phyloP scores from a whole-genome alignment of 2,329 filamentous ascomycete species.

The Decorospora gaudefroyi region DNA sequence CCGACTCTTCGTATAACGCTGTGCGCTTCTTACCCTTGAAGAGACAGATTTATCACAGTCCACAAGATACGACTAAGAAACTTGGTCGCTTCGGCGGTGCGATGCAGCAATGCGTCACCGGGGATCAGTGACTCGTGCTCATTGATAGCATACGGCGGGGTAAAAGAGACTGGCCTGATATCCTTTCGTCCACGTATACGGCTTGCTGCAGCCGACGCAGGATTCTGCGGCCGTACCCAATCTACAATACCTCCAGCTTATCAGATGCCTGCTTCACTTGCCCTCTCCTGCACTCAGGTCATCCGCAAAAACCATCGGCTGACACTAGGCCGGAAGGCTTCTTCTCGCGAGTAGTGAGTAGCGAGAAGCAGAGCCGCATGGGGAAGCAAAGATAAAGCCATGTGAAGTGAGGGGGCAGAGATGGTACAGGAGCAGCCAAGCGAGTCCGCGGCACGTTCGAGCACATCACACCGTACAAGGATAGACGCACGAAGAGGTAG shows the following conservation, averaged over 20 bases:
- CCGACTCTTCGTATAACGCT: not conserved
- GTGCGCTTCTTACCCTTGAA: not conserved
- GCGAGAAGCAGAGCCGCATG: conserved; percentile 42
- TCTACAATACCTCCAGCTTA: conserved; percentile 33
- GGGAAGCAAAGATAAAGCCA: conserved; percentile 34
- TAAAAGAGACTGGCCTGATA: conserved; percentile 26
- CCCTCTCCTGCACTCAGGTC: conserved; percentile 17
- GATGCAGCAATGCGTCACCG: conserved; percentile 9
- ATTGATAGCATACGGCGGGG: conserved; percentile 32
- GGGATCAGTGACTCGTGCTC: conserved; percentile 17
- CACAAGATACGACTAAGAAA: no score
- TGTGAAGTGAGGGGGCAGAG: conserved; percentile 15
- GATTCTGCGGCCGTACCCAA: conserved; percentile 30
- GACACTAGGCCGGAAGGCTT: conserved; percentile 26
- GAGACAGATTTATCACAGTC: not conserved
- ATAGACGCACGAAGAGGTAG: not conserved
- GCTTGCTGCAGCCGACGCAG: conserved; percentile 34
- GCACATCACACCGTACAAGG: conserved; percentile 5
- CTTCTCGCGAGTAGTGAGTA: conserved; percentile 2
- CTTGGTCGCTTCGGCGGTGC: not conserved
- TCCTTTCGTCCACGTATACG: conserved; percentile 26
- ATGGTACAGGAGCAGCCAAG: conserved; percentile 13
- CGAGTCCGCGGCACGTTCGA: conserved; percentile 14
- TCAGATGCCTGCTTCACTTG: conserved; percentile 34
- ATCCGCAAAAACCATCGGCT: conserved; percentile 31